Percentiles rank a stretch among this genome's conserved stretches.
Evolutionary conservation across 2,329 filamentous ascomycete species (phyloP).

Genomic region (Seiridium unicorne): DNA sequence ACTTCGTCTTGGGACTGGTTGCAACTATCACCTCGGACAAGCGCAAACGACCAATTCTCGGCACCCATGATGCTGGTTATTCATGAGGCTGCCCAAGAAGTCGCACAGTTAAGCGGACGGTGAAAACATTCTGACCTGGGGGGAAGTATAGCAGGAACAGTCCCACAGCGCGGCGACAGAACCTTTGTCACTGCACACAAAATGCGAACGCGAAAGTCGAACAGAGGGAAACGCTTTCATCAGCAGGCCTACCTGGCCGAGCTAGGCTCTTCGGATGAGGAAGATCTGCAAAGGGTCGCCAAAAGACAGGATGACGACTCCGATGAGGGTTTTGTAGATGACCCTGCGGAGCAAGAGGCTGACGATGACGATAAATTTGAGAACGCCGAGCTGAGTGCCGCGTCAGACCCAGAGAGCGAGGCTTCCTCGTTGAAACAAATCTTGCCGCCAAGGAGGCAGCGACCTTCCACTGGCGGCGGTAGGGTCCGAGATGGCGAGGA

Average conservation of each 20-base stretch:
- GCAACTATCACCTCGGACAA: too few relatives aligned
- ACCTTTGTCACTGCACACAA: neutral
- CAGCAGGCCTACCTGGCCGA: conserved; percentile 15
- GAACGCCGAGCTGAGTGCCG: neutral
- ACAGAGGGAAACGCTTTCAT: conserved; percentile 22
- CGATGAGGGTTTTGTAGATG: conserved; percentile 23
- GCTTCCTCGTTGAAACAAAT: neutral
- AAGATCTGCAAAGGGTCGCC: conserved; percentile 12
- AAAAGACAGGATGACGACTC: conserved; percentile 14
- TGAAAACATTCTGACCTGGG: too few relatives aligned
- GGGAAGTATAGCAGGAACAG: too few relatives aligned
- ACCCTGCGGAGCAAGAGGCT: neutral
- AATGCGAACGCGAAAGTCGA: conserved; percentile 29
- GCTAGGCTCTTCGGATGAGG: conserved; percentile 21
- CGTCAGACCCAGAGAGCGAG: neutral
- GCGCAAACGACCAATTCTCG: too few relatives aligned
- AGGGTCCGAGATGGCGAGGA: conserved; percentile 13
- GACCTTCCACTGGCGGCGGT: conserved; percentile 5
- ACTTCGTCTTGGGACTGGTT: too few relatives aligned
- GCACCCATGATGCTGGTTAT: too few relatives aligned
- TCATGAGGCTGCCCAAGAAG: too few relatives aligned
- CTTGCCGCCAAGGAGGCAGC: neutral
- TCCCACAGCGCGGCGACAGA: too few relatives aligned
- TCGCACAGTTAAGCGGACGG: too few relatives aligned
- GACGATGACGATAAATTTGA: conserved; percentile 7